A percentile compares a stretch with the other conserved stretches of the same genome.
phyloP scores from a whole-genome alignment of 495 filamentous ascomycete species.

The Aspergillus olivimuriae region DNA sequence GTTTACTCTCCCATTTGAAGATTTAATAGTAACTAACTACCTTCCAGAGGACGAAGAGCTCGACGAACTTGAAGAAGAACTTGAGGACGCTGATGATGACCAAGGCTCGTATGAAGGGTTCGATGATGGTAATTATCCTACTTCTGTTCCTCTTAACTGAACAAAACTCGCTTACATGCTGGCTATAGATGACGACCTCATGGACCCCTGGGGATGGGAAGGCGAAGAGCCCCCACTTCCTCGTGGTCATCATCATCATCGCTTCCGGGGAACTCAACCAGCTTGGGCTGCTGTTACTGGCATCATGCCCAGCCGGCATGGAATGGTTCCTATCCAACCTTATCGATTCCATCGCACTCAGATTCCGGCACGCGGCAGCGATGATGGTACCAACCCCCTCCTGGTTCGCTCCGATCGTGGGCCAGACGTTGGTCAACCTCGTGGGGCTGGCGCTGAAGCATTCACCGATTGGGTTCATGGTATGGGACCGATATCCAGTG shows the following conservation, averaged over 20 bases:
- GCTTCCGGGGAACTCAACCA: slow-evolving; percentile 32
- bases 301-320: slow-evolving; percentile 37
- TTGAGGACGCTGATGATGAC: slow-evolving; percentile 45
- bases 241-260: slow-evolving; percentile 42
- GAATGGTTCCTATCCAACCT: slow-evolving; percentile 42
- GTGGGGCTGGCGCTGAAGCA: slow-evolving; percentile 25
- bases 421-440: slow-evolving; percentile 26
- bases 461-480: slow-evolving; percentile 53
- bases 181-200: slow-evolving; percentile 41
- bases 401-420: slow-evolving; percentile 43
- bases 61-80: slow-evolving; percentile 43
- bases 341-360: slow-evolving; percentile 51
- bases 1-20: slow-evolving; percentile 20
- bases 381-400: slow-evolving; percentile 80
- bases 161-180: slow-evolving; percentile 8
- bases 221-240: slow-evolving; percentile 41
- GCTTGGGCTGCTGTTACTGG: slow-evolving; percentile 40
- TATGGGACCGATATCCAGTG: slow-evolving; percentile 41
- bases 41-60: slow-evolving; percentile 45
- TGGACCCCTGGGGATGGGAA: slow-evolving; percentile 53
- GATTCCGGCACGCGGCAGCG: slow-evolving; percentile 44
- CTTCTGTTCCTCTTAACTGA: not conserved
- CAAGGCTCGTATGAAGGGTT: slow-evolving; percentile 39
- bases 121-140: slow-evolving; percentile 33
- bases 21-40: slow-evolving; percentile 5